Evolutionary conservation across 2,329 filamentous ascomycete species (phyloP).

Genomic region (Clarireedia paspali): DNA sequence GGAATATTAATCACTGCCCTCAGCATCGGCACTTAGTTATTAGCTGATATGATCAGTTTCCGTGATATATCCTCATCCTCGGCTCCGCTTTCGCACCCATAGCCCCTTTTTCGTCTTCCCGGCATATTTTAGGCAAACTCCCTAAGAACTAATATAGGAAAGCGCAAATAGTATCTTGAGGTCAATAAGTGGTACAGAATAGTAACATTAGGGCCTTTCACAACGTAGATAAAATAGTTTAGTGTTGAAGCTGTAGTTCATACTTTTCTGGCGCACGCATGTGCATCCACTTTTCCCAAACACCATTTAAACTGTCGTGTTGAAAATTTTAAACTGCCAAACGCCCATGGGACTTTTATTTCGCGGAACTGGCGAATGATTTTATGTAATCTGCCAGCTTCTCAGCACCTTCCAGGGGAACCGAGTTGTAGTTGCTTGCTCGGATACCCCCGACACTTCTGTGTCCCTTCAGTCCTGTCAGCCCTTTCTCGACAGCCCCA

Average conservation of each 20-base stretch:
- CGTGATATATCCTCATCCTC: no score
- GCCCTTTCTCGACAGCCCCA: constrained; percentile 48
- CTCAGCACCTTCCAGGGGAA: constrained; percentile 58
- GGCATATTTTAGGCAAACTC: no score
- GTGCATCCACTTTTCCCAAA: not conserved
- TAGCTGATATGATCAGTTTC: no score
- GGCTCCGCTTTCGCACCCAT: no score
- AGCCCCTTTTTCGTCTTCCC: no score
- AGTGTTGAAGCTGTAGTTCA: not conserved
- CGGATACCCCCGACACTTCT: constrained; percentile 80
- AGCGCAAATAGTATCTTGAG: not conserved
- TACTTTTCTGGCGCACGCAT: not conserved
- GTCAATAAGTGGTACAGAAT: not conserved
- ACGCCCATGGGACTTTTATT: not conserved
- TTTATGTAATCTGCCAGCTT: constrained; percentile 59
- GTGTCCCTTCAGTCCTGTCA: constrained; percentile 85
- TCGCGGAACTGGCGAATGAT: constrained; percentile 36
- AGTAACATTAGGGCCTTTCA: not conserved
- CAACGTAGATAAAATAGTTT: not conserved
- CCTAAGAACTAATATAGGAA: not conserved
- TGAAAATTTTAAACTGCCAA: not conserved
- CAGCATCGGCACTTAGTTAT: no score
- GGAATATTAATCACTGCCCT: no score
- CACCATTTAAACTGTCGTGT: not conserved
- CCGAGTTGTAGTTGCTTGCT: constrained; percentile 83